Conservation (phyloP, 352 stramenopile genomes). For the Phytophthora meadii region DNA sequence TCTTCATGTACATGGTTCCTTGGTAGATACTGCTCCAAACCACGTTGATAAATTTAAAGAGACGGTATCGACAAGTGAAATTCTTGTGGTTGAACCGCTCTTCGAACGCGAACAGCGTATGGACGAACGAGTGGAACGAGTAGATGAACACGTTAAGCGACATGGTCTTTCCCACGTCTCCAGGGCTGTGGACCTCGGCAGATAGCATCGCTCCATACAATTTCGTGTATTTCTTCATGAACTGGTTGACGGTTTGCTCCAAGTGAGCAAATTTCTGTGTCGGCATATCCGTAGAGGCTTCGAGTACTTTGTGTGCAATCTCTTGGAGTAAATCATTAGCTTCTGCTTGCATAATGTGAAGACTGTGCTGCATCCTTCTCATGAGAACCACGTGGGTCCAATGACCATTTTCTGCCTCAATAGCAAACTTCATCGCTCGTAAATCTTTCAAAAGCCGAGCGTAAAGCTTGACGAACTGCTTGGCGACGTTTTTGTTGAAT, state of each 20-base stretch:
- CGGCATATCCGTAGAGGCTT: constrained; percentile 42
- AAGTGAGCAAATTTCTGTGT: constrained; percentile 51
- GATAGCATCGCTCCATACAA: constrained; percentile 57
- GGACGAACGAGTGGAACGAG: constrained; percentile 72
- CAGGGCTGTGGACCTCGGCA: constrained; percentile 41
- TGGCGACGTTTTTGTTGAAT: constrained; percentile 76
- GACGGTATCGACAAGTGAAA: constrained; percentile 52
- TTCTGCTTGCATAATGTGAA: constrained; percentile 69
- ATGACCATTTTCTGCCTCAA: constrained; percentile 63
- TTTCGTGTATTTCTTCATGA: constrained; percentile 69
- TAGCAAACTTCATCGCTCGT: constrained; percentile 73
- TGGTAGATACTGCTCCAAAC: constrained; percentile 46
- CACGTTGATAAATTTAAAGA: constrained; percentile 58
- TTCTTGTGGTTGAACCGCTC: constrained; percentile 70
- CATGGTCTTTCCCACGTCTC: constrained; percentile 68
- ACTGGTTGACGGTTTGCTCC: constrained; percentile 50
- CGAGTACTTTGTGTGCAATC: constrained; percentile 41
- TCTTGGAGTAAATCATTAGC: constrained; percentile 70
- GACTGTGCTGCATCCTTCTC: constrained; percentile 64
- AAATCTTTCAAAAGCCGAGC: constrained; percentile 61
- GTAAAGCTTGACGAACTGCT: constrained; percentile 78
- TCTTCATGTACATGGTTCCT: constrained; percentile 46
- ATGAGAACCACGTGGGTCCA: constrained; percentile 66
- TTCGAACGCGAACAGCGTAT: constrained; percentile 73
- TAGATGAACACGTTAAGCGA: constrained; percentile 83